Evolutionary conservation across 345 rosid species (phyloP).

Genomic region (Nephelium lappaceum): DNA sequence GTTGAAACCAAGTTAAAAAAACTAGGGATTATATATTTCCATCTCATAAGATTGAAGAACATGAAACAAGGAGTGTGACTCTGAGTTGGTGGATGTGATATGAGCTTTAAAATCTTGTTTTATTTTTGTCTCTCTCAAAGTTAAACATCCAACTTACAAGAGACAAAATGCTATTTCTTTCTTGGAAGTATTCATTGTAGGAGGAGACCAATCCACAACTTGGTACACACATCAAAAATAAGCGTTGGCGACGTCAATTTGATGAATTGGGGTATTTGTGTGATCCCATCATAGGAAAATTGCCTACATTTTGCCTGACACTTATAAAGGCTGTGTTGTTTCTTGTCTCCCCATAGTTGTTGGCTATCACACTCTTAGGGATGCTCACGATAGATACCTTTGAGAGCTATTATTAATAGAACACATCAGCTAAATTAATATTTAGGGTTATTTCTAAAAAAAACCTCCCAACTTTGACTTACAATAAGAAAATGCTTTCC

Average conservation of each 20-base stretch:
- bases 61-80: background rate
- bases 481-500: no score
- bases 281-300: background rate
- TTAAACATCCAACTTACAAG: background rate
- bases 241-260: background rate
- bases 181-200: background rate
- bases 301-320: background rate
- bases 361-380: background rate
- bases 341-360: background rate
- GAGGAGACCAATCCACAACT: slow-evolving; percentile 3
- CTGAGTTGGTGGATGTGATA: background rate
- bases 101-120: background rate
- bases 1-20: background rate
- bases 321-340: background rate
- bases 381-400: background rate
- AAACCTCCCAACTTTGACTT: no score
- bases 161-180: slow-evolving; percentile 3
- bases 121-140: background rate
- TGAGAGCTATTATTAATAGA: background rate
- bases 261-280: background rate
- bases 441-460: no score
- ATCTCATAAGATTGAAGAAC: background rate
- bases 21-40: background rate
- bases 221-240: background rate
- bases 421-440: background rate